Evolutionary conservation across 352 stramenopile species (phyloP).

Genomic region (Pythium sukuiense): DNA sequence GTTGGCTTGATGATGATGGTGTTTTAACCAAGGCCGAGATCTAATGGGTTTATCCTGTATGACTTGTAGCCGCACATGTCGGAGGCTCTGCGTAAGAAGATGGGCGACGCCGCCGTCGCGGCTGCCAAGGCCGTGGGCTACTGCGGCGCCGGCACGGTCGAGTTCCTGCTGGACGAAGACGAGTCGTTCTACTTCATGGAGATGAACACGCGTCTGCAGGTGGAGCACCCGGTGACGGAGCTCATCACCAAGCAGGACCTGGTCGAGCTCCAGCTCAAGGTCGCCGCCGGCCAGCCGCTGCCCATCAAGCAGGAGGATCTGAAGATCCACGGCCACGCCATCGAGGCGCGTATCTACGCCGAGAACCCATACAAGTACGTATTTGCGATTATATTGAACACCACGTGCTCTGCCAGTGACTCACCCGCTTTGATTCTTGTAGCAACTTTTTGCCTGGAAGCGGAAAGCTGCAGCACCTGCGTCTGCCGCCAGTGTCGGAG

Average conservation of each 20-base stretch:
- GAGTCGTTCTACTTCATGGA: constrained; percentile 96
- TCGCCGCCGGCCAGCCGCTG: constrained; percentile 90
- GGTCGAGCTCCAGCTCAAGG: constrained; percentile 94
- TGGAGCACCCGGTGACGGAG: constrained; percentile 93
- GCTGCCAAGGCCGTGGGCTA: constrained; percentile 91
- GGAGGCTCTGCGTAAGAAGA: constrained; percentile 77
- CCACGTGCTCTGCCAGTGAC: constrained; percentile 89
- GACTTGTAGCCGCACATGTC: constrained; percentile 69
- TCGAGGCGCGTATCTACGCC: constrained; percentile 94
- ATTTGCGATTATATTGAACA: constrained; percentile 37
- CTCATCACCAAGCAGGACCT: constrained; percentile 88
- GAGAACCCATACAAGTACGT: constrained; percentile 91
- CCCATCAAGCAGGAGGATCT: constrained; percentile 90
- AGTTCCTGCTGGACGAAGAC: constrained; percentile 92
- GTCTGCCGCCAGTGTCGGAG: constrained; percentile 66
- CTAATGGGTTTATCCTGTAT: constrained; percentile 3
- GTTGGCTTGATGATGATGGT: neutral
- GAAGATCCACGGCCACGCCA: constrained; percentile 85
- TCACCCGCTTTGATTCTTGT: neutral
- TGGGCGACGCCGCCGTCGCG: constrained; percentile 87
- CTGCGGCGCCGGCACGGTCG: constrained; percentile 91
- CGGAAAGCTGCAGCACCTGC: constrained; percentile 82
- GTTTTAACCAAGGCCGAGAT: neutral
- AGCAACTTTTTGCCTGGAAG: constrained; percentile 91
- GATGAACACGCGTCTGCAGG: constrained; percentile 96